Percentiles rank a stretch among this genome's conserved stretches.
phyloP scores from a whole-genome alignment of 2,329 filamentous ascomycete species.

The Penicillium sp. region DNA sequence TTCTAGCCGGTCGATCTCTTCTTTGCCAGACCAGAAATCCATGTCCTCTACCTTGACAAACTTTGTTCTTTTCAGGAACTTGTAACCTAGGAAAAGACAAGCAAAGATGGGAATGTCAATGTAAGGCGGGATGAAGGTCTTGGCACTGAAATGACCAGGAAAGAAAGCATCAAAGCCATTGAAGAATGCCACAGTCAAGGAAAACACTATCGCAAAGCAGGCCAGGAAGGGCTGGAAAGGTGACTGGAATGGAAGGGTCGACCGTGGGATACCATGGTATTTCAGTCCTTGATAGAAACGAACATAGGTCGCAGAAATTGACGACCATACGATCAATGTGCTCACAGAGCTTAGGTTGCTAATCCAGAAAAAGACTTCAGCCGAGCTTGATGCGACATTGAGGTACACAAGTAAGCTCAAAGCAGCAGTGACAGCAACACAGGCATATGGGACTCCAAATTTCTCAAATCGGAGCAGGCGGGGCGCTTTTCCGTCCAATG shows the following conservation, averaged over 20 bases:
- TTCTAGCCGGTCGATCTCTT: slow-evolving; percentile 24
- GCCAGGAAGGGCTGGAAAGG: slow-evolving; percentile 67
- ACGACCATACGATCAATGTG: slow-evolving; percentile 41
- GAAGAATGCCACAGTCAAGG: slow-evolving; percentile 60
- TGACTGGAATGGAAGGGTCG: slow-evolving; percentile 66
- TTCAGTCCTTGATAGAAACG: slow-evolving; percentile 66
- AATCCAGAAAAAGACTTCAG: slow-evolving; percentile 57
- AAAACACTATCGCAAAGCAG: slow-evolving; percentile 60
- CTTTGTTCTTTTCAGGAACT: slow-evolving; percentile 33
- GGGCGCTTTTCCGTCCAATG: slow-evolving; percentile 63
- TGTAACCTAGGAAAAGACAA: slow-evolving; percentile 46
- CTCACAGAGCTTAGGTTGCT: slow-evolving; percentile 31
- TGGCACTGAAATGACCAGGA: slow-evolving; percentile 44
- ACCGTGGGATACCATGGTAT: slow-evolving; percentile 64
- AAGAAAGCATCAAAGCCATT: slow-evolving; percentile 59
- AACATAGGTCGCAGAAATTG: slow-evolving; percentile 67
- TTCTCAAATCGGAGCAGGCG: slow-evolving; percentile 44
- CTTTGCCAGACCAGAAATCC: slow-evolving; percentile 26
- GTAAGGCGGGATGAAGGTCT: slow-evolving; percentile 59
- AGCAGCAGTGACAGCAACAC: slow-evolving; percentile 60
- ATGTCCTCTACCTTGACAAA: slow-evolving; percentile 32
- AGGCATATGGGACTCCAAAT: slow-evolving; percentile 67
- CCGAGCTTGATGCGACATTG: slow-evolving; percentile 62
- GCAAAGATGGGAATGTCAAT: slow-evolving; percentile 58
- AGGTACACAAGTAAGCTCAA: slow-evolving; percentile 69